Evolutionary conservation across 148 eudicot genomes (phyloP), one percentile per base, ranked within the genome.

Genomic region (Spergularia bocconei): DNA sequence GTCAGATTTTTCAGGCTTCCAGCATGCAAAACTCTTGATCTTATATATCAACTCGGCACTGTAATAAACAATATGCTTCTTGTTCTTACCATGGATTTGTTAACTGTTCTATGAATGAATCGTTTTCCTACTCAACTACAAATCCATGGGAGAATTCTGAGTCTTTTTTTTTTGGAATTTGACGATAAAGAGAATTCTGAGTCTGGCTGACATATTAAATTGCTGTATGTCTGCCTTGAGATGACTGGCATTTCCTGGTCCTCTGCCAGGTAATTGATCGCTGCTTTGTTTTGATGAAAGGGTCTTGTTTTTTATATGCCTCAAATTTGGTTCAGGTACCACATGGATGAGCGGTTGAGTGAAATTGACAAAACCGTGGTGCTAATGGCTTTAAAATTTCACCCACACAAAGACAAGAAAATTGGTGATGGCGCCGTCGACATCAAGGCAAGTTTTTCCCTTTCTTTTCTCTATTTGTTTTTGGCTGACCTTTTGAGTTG

Each of bases 391-490:
- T 78, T 95, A 72, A 77, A 65, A 61, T 90, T 87, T 78, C 97
- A 95, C 79, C 97, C 98, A 16, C 83, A 87, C 58, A 77, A 76
- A 71, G 71, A 71, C n/a, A 88, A 91, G 83, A 94, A 94, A 81
- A 79, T 94, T 71, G 98, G 98, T 59, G 54, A 71, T 60, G 98
- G 98, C 29, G 79, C 81, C 60, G 53, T 80, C 19, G 91, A 81
- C 65, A 84, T 90, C 17, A 90, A 92, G 97, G 98, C 82, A 80
- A 85, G 77, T 79, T 14, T 64, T 38, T 53, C 36, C 36, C 36
- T 29, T 29, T 4, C 36, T 29, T 29, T 29, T 0, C 36, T 29
- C 1, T 17, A 48, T 68, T 13, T 39, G 7, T 54, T 16, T 33
- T 19, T 38, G 48, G 41, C 11, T 44, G 48, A 44, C 48, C 36